Base-by-base conservation (phyloP, 495 filamentous ascomycete genomes). In the Trypethelium eluteriae region DNA sequence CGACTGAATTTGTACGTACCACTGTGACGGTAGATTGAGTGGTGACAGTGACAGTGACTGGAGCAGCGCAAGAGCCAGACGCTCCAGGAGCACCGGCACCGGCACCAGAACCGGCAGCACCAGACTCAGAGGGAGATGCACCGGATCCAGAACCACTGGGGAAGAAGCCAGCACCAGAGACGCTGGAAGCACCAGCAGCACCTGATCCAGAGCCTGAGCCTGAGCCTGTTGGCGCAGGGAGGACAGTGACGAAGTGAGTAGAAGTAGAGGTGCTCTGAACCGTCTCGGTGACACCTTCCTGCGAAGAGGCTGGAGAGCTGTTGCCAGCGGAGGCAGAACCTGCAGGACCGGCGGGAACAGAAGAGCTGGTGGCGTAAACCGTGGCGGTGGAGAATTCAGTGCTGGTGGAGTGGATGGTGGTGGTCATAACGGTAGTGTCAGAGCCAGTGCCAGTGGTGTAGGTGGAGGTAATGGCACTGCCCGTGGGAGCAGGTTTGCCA, bases 381-480 rank as follows among this genome's bases (percentile, higher is more conserved):
- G 53, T 59, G 32, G 53, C 18, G 32, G 53, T 59, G 7, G 53
- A 59, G 53, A 35, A 59, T 7, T 35, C 25, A 36, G 78, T 80
- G 41, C 73, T 67, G 67, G 82, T 85, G 68, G 75, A 75, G 73
- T 81, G 74, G 68, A 85, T 79, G 25, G 83, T 85, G 62, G 84
- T 86, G 38, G 83, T 85, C 16, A 85, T 75, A 47, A 85, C 79
- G 49, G 77, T 82, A 65, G 81, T 81, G 0, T 81, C 82, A 16
- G 81, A 75, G 63, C 84, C 84, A 59, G 77, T 71, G 63, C 81
- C 81, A 49, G 82, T 66, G 32, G 74, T 76, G 64, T 77, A 76
- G 49, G 74, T 75, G 35, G 74, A 63, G 32, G 72, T 70, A 46
- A 38, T 38, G 46, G 67, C 63, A 38, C 63, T 67, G 34, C 65